These are phyloP conservation scores for Forsythia suspensa DNA, from an alignment of 257 asterid genomes.

Conservation along the genomic window DNA sequence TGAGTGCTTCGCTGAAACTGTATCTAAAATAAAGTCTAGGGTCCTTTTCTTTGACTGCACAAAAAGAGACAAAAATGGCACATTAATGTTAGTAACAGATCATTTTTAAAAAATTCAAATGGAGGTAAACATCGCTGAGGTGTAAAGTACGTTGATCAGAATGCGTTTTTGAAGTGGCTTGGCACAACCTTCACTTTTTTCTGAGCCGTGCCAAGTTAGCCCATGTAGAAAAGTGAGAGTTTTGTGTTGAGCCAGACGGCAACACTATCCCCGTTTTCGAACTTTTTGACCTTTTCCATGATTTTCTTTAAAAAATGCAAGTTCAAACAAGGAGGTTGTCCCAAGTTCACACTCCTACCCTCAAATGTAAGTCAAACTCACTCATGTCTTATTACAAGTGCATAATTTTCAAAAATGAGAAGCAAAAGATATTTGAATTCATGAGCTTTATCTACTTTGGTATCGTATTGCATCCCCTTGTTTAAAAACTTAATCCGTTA, in stretches of 20 bases:
- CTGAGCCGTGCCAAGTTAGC: not conserved
- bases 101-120: not conserved
- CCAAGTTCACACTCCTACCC: not conserved
- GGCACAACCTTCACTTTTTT: not conserved
- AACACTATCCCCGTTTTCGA: too few species aligned
- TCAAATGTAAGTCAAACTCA: not conserved
- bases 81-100: not conserved
- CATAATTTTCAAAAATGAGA: not conserved
- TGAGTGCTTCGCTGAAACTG: constrained; percentile 75
- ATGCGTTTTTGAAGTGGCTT: too few species aligned
- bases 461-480: not conserved
- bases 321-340: too few species aligned
- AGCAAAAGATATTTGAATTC: not conserved
- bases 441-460: not conserved
- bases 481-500: not conserved
- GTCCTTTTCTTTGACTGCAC: constrained; percentile 55
- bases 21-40: constrained; percentile 69
- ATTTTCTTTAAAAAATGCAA: too few species aligned
- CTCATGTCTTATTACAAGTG: not conserved
- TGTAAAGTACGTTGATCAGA: too few species aligned
- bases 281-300: too few species aligned
- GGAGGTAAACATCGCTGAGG: too few species aligned
- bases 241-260: too few species aligned
- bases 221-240: too few species aligned
- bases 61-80: not conserved